These are phyloP conservation scores for Daedaleopsis sinensis DNA, from an alignment of 768 basidiomycete genomes.

Conservation along the genomic window DNA sequence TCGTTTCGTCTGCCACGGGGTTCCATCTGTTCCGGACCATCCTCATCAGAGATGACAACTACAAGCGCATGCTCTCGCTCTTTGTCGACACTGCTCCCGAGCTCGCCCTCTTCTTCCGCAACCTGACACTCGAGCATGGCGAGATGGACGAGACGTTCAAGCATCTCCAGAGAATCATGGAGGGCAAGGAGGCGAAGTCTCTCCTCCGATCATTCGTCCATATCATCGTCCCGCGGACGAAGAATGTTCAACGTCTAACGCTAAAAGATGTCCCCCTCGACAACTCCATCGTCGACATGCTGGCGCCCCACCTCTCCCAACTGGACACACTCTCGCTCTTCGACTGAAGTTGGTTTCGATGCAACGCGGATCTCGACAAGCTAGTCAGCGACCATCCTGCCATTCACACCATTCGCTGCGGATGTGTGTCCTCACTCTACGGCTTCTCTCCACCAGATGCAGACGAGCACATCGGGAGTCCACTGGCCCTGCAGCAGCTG, in stretches of 20 bases:
- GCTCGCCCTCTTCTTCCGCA: constrained; percentile 8
- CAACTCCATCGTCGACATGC: constrained; percentile 2
- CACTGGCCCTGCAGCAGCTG: constrained; percentile 7
- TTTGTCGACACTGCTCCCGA: constrained; percentile 3
- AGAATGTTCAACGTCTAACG: constrained; percentile 4
- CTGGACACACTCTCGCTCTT: constrained; percentile 14
- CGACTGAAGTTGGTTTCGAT: constrained; percentile 21
- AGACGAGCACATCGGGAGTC: not conserved
- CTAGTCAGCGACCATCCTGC: constrained; percentile 9
- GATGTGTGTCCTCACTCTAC: constrained; percentile 13
- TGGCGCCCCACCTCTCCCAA: constrained; percentile 6
- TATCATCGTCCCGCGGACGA: constrained; percentile 3
- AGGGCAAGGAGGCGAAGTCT: not conserved
- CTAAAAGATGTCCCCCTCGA: constrained; percentile 15
- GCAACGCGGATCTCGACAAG: constrained; percentile 14
- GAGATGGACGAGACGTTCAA: not conserved
- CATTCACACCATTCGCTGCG: constrained; percentile 14
- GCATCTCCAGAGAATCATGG: not conserved
- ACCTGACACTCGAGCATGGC: constrained; percentile 13
- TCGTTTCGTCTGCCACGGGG: constrained; percentile 12
- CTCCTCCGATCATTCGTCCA: constrained; percentile 11
- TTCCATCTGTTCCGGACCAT: constrained; percentile 21
- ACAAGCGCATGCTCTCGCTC: not conserved
- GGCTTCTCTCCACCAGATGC: constrained; percentile 2
- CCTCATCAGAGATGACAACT: constrained; percentile 7